Evolutionary conservation across 208 protist genomes (phyloP).

Genomic region (Angomonas deanei): DNA sequence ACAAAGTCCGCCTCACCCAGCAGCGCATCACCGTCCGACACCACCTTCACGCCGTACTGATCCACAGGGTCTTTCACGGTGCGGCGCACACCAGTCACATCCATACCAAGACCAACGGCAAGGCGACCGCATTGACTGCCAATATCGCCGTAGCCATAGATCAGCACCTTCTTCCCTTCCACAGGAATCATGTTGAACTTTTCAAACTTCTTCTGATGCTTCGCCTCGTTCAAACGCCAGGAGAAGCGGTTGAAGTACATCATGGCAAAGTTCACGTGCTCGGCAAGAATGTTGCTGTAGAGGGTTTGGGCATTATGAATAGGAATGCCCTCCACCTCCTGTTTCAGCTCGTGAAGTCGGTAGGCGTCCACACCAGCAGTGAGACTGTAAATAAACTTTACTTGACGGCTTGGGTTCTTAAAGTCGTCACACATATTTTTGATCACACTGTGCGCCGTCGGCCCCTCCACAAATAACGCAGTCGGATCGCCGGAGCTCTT

Average conservation of each 20-base stretch:
- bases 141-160: conserved; percentile 86
- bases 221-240: conserved; percentile 49
- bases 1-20: conserved; percentile 79
- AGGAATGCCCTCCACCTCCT: conserved; percentile 44
- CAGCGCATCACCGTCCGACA: conserved; percentile 39
- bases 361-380: conserved; percentile 61
- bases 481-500: conserved; percentile 28
- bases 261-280: conserved; percentile 73
- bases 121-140: conserved; percentile 42
- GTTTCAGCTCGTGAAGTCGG: conserved; percentile 25
- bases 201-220: conserved; percentile 65
- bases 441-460: conserved; percentile 25
- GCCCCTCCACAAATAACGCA: conserved; percentile 29
- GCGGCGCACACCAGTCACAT: conserved; percentile 67
- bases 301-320: conserved; percentile 67
- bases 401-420: conserved; percentile 30
- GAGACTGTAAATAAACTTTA: conserved; percentile 60
- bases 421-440: conserved; percentile 46
- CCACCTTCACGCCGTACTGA: conserved; percentile 49
- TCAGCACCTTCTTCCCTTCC: conserved; percentile 47
- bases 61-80: conserved; percentile 32
- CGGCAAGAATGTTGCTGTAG: conserved; percentile 64
- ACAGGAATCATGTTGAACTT: conserved; percentile 64
- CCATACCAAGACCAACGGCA: conserved; percentile 50
- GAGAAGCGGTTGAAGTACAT: conserved; percentile 82